Base-by-base conservation (phyloP, 2,329 filamentous ascomycete genomes). In the Cytospora paraplurivora region DNA sequence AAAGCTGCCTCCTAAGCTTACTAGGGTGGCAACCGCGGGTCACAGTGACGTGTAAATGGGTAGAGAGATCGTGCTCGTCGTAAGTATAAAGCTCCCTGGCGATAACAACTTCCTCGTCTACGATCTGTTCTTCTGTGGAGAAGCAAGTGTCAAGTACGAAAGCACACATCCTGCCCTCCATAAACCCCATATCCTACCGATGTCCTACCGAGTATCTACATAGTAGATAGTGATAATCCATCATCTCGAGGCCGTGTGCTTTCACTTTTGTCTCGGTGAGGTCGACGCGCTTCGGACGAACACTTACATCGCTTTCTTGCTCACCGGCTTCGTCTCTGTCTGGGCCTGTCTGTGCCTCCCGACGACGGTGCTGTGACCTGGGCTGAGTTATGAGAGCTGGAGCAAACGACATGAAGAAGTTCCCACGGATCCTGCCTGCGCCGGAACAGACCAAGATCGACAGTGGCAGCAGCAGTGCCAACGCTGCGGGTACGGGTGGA, bases 371-470 rank as follows among this genome's bases (percentile, higher is more conserved):
- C n/a, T 47, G 44, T 47, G n/a, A 47, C 8, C n/a, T 19, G 0
- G 7, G 7, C 41, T n/a, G 44, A 47, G 44, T 27, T 27, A 47
- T 47, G 44, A 47, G 44, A 47, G 44, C 44, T 12, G n/a, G 44
- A n/a, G n/a, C 17, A 12, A 47, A 7, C 44, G 44, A 47, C 44
- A 56, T 44, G 52, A 63, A 57, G 32, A 58, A 50, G 37, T 57
- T 59, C 27, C 19, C 56, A 5, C 60, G 52, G 7, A 53, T 65
- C 34, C 17, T 65, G 21, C 63, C 63, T 12, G 60, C 63, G 7
- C 59, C 56, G 3, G 19, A 32, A 6, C 50, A 49, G 12, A 21
- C 12, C 44, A 47, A 47, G 44, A 47, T 47, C n/a, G 44, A 21
- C 44, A 19, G 44, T 19, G n/a, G 44, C 17, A n/a, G 19, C n/a